These are phyloP conservation scores for Butyriboletus loyo DNA, from an alignment of 768 basidiomycete genomes.

Conservation along the genomic window DNA sequence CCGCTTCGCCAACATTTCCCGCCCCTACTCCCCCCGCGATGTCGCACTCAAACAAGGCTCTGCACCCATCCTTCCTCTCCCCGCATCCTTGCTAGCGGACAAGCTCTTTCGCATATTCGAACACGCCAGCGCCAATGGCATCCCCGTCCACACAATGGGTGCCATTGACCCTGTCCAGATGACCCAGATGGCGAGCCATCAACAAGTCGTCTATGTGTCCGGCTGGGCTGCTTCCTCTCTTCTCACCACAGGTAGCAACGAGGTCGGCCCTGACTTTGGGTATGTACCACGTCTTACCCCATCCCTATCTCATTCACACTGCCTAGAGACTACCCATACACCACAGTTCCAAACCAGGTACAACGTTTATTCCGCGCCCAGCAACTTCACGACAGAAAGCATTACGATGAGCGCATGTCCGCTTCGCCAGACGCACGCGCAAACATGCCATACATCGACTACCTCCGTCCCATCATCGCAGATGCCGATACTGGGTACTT, in stretches of 20 bases:
- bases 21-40: conserved; percentile 76
- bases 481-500: conserved; percentile 91
- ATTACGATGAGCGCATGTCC: conserved; percentile 81
- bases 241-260: conserved; percentile 85
- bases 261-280: conserved; percentile 92
- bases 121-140: conserved; percentile 56
- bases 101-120: conserved; percentile 75
- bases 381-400: conserved; percentile 89
- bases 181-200: conserved; percentile 88
- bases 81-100: conserved; percentile 75
- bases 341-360: conserved; percentile 94
- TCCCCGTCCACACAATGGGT: conserved; percentile 87
- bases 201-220: conserved; percentile 87
- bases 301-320: not conserved
- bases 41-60: conserved; percentile 91
- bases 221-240: conserved; percentile 90
- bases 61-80: conserved; percentile 72
- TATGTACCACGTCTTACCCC: conserved; percentile 20
- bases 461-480: conserved; percentile 89
- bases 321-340: conserved; percentile 87
- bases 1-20: conserved; percentile 67
- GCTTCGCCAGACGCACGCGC: conserved; percentile 59
- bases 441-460: conserved; percentile 79
- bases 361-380: conserved; percentile 90
- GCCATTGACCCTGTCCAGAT: conserved; percentile 93